Evolutionary conservation across 2,329 filamentous ascomycete genomes (phyloP), one percentile per base, ranked within the genome.

Genomic region (Calonectria multiphialidica): DNA sequence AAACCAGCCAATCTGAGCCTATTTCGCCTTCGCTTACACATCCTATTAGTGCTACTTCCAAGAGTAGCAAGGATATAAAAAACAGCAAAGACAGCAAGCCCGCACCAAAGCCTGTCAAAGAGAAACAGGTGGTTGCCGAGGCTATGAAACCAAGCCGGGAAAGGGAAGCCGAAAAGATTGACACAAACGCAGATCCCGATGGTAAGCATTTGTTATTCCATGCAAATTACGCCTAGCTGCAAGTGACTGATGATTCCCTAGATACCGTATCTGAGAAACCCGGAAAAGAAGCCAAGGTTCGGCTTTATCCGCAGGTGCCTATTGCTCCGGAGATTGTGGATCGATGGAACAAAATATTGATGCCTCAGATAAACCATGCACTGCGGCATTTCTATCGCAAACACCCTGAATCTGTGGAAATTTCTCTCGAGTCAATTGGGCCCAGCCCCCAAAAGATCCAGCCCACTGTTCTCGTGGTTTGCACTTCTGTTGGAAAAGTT

Each of bases 401-500:
- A 76, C 89, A 94, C 62, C 89, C 92, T 0, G 94, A 96, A 80
- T 94, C 93, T 0, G 91, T 95, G 40, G 94, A 94, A 78, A 95
- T 96, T 47, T 93, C 93, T 12, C 89, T 96, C 1, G 91, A 95
- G 72, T 93, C 92, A 0, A 91, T 95, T 47, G 94, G 94, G 21
- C 91, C 93, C 65, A 91, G 90, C 3, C 88, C 90, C 7, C 87
- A 91, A 42, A 91, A 89, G 67, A 91, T 92, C 0, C 90, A 88
- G 67, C 93, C 94, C 0, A 96, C 94, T 0, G 93, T 95, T 0
- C 87, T 96, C 23, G 91, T 96, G 10, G 92, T 95, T 5, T 96
- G 94, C 83, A 93, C 90, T 2, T 95, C 93, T 5, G 93, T 94
- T 10, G 87, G 87, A 62, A 94, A 94, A 80, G 92, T 96, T 35